A percentile compares a stretch with the other conserved stretches of the same genome.
These are phyloP conservation scores for Stemphylium beticola DNA, from an alignment of 2,329 filamentous ascomycete genomes.

Conservation along the genomic window DNA sequence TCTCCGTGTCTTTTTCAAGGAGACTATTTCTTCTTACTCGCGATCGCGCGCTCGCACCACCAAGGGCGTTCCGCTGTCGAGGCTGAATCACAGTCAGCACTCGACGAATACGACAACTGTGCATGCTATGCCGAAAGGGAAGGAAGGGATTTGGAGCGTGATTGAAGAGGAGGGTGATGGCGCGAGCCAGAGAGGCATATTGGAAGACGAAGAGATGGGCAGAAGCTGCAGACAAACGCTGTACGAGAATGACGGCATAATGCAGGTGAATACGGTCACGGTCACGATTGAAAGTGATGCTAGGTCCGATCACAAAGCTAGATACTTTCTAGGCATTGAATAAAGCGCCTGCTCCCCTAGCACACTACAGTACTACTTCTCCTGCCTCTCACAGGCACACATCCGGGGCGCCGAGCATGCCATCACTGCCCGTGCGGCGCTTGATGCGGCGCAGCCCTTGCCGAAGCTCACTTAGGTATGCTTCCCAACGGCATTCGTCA, in stretches of 20 bases:
- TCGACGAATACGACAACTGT: constrained; percentile 5
- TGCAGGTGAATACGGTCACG: constrained; percentile 14
- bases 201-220: constrained; percentile 8
- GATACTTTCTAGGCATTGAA: not conserved
- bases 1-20: constrained; percentile 41
- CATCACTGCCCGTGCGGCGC: too few species aligned
- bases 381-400: too few species aligned
- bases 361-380: too few species aligned
- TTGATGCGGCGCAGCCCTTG: too few species aligned
- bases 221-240: not conserved
- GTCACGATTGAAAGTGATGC: constrained; percentile 8
- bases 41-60: not conserved
- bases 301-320: not conserved
- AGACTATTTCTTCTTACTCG: constrained; percentile 20
- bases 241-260: constrained; percentile 1
- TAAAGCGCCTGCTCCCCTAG: not conserved
- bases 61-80: constrained; percentile 1
- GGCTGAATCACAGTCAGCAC: constrained; percentile 3
- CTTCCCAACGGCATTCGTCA: too few species aligned
- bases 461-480: too few species aligned
- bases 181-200: constrained; percentile 6
- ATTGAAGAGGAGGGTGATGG: not conserved
- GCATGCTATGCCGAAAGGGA: not conserved
- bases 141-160: constrained; percentile 3
- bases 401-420: too few species aligned